Conservation (phyloP, 2,329 filamentous ascomycete species). For the Cadophora luteo-olivacea region DNA sequence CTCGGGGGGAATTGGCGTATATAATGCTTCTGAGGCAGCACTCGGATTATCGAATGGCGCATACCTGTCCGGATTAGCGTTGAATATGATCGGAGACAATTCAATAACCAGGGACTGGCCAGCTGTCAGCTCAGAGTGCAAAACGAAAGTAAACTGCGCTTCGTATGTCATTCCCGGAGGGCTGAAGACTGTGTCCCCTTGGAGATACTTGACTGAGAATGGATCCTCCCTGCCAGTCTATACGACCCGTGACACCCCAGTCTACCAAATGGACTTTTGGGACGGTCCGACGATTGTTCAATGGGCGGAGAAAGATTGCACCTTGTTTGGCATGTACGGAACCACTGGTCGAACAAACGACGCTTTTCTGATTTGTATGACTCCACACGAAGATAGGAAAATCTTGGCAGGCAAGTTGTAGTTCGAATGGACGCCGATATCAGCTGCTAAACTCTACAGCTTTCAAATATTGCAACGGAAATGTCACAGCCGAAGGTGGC, state of each 20-base stretch:
- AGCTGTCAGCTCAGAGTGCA: background rate
- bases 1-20: background rate
- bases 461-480: background rate
- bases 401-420: background rate
- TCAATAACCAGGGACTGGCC: background rate
- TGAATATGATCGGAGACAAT: background rate
- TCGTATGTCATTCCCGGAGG: constrained; percentile 6
- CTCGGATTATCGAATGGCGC: background rate
- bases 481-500: background rate
- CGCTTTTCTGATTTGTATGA: constrained; percentile 5
- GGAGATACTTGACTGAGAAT: background rate
- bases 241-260: background rate
- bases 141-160: background rate
- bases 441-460: background rate
- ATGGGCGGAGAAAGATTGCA: constrained; percentile 1
- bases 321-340: background rate
- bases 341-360: no score
- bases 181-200: background rate
- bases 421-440: background rate
- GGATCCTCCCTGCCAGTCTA: background rate
- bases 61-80: background rate
- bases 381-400: background rate
- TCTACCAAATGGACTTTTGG: constrained; percentile 3
- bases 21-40: background rate
- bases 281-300: background rate